Conservation (phyloP, 441 rosid species). For the Gossypium aridum region DNA sequence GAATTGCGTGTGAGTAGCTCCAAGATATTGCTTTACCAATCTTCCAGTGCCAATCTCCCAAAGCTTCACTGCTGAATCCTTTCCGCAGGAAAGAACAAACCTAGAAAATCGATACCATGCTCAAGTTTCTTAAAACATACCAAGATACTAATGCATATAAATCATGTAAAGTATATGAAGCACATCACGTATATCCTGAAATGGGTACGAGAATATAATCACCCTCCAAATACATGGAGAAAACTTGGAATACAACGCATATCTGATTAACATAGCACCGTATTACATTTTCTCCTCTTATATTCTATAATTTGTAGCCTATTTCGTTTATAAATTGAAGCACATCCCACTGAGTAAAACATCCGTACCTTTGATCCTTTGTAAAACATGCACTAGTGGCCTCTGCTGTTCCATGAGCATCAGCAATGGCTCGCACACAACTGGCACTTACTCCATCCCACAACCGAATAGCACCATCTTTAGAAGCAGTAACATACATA, state of each 20-base stretch:
- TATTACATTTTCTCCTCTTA: neutral
- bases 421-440: conserved; percentile 54
- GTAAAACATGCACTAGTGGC: conserved; percentile 69
- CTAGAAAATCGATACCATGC: conserved; percentile 28
- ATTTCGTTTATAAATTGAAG: neutral
- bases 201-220: neutral
- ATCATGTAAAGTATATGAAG: neutral
- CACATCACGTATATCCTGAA: neutral
- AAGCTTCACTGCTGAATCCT: conserved; percentile 68
- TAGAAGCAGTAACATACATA: conserved; percentile 76
- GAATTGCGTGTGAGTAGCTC: conserved; percentile 57
- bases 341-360: neutral
- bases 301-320: neutral
- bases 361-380: conserved; percentile 68
- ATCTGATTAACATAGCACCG: neutral
- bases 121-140: conserved; percentile 2
- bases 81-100: conserved; percentile 79
- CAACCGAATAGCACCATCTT: conserved; percentile 72
- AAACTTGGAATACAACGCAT: neutral
- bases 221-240: neutral
- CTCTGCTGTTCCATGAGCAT: conserved; percentile 72
- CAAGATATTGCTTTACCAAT: conserved; percentile 70
- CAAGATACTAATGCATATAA: neutral
- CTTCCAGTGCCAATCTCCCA: conserved; percentile 83
- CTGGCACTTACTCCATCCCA: conserved; percentile 72